These are phyloP conservation scores for Chondrus crispus DNA, from an alignment of 23 red algal genomes.

Conservation along the genomic window DNA sequence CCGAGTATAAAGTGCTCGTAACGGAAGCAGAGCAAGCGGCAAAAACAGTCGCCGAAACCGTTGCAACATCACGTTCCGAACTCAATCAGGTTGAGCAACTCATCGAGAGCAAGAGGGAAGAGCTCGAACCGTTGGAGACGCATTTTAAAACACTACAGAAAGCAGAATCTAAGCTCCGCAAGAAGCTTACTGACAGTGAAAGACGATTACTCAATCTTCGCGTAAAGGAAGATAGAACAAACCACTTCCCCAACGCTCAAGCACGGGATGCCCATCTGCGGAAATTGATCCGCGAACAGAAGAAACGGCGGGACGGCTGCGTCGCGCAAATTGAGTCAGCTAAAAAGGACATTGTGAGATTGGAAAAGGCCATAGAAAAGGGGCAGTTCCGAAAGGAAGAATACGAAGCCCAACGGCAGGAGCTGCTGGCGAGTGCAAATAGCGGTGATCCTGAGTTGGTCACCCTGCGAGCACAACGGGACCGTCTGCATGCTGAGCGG, in stretches of 20 bases:
- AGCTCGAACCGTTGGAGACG: slow-evolving; percentile 59
- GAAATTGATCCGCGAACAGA: slow-evolving; percentile 33
- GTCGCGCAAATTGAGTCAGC: neutral
- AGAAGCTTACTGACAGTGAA: neutral
- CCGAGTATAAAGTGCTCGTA: slow-evolving; percentile 58
- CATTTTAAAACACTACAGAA: slow-evolving; percentile 23
- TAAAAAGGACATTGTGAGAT: slow-evolving; percentile 39
- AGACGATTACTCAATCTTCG: slow-evolving; percentile 23
- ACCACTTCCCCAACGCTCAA: slow-evolving; percentile 47
- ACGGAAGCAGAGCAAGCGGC: slow-evolving; percentile 45
- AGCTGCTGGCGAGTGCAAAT: slow-evolving; percentile 8
- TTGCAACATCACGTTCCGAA: slow-evolving; percentile 23
- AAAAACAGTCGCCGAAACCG: slow-evolving; percentile 9
- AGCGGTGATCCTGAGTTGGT: slow-evolving; percentile 9
- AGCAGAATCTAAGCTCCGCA: neutral
- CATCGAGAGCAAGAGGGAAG: slow-evolving; percentile 25
- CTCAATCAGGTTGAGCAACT: slow-evolving; percentile 45
- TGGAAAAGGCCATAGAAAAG: slow-evolving; percentile 45
- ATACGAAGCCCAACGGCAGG: neutral
- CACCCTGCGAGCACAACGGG: slow-evolving; percentile 23
- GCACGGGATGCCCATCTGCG: slow-evolving; percentile 36
- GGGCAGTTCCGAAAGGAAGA: neutral
- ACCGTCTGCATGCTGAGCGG: slow-evolving; percentile 36
- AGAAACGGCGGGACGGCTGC: neutral
- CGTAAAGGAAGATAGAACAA: slow-evolving; percentile 56